phyloP scores from a whole-genome alignment of 2,329 filamentous ascomycete genomes.

The Penicillium corylophilum region DNA sequence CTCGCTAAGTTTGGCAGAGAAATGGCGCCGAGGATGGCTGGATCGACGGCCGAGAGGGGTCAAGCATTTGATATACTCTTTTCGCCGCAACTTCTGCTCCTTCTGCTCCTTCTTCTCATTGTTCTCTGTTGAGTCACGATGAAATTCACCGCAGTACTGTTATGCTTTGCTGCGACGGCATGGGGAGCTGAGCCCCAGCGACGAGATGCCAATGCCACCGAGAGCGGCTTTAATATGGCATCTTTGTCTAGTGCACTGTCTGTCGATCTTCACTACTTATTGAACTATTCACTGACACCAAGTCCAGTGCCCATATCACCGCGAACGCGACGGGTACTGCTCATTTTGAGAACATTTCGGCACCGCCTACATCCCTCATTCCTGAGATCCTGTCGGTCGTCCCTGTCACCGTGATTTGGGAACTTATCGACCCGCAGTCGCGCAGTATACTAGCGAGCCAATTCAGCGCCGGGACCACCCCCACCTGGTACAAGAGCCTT shows the following conservation, averaged over 20 bases:
- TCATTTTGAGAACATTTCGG: conserved; percentile 33
- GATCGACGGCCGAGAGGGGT: conserved; percentile 8
- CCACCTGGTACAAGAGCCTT: conserved; percentile 32
- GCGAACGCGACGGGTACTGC: conserved; percentile 23
- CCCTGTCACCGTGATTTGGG: conserved; percentile 30
- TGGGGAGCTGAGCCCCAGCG: conserved; percentile 13
- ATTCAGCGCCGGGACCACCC: conserved; percentile 32
- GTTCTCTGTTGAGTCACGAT: conserved; percentile 8
- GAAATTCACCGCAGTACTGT: conserved; percentile 14
- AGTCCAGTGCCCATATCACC: conserved; percentile 12
- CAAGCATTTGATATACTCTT: conserved; percentile 20
- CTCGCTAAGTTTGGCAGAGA: neutral
- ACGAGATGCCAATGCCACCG: conserved; percentile 8
- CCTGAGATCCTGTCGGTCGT: conserved; percentile 32
- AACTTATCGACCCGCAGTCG: conserved; percentile 29
- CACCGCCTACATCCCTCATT: conserved; percentile 32
- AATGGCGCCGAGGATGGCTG: conserved; percentile 3
- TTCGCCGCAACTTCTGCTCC: neutral
- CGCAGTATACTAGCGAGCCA: conserved; percentile 32
- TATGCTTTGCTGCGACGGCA: conserved; percentile 17
- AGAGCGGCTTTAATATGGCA: conserved; percentile 18
- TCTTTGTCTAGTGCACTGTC: conserved; percentile 24
- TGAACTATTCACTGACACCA: conserved; percentile 1
- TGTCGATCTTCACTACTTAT: neutral
- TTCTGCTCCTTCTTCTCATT: neutral